A percentile compares a stretch with the other conserved stretches of the same genome.
Conservation (phyloP, 306 rosid species). For the Sicyos edulis region DNA sequence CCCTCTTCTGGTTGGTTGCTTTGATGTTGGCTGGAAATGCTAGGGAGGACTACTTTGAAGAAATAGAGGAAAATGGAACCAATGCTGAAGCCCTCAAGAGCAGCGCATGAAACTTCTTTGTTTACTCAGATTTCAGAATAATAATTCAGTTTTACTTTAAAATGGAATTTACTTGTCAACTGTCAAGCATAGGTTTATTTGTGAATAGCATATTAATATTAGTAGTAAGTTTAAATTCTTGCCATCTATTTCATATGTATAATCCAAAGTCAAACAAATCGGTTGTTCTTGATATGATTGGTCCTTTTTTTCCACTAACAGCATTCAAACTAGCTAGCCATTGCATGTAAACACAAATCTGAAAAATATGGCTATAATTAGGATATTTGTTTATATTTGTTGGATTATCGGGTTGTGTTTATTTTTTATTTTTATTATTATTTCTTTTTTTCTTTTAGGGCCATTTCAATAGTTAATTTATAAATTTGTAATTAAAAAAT, state of each 20-base stretch:
- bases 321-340: too few relatives aligned
- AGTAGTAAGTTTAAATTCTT: background rate
- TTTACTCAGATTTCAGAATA: background rate
- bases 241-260: background rate
- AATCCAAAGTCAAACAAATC: background rate
- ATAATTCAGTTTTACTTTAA: background rate
- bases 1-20: constrained; percentile 78
- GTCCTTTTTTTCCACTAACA: too few relatives aligned
- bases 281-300: background rate
- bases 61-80: constrained; percentile 20
- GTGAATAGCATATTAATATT: background rate
- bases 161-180: background rate
- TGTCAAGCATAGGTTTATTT: background rate
- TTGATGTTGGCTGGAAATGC: constrained; percentile 75
- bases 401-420: too few relatives aligned
- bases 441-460: too few relatives aligned
- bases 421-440: too few relatives aligned
- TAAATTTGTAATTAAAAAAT: too few relatives aligned
- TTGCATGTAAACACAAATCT: too few relatives aligned
- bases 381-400: too few relatives aligned
- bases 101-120: background rate
- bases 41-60: constrained; percentile 74
- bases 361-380: too few relatives aligned
- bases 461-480: too few relatives aligned
- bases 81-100: background rate